phyloP scores from a whole-genome alignment of 345 rosid species.

The Eucalyptus curtisii region DNA sequence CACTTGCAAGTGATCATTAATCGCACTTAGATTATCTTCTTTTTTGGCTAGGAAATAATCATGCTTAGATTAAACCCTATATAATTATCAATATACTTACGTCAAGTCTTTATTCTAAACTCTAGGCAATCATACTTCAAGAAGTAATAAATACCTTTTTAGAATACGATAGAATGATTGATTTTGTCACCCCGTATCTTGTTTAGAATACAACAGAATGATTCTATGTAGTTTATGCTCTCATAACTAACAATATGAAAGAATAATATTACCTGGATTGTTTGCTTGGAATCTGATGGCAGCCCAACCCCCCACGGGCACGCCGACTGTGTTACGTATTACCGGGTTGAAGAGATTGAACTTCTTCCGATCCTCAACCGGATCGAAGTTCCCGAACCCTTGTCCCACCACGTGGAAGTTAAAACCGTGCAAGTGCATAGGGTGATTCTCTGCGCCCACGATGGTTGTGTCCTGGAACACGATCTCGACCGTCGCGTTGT shows the following conservation, averaged over 20 bases:
- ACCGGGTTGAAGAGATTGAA: constrained; percentile 56
- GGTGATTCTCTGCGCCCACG: constrained; percentile 53
- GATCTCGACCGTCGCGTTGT: constrained; percentile 60
- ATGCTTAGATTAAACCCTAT: background rate
- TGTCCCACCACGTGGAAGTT: constrained; percentile 80
- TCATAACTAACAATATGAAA: background rate
- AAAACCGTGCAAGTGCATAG: constrained; percentile 77
- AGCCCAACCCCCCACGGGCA: constrained; percentile 86
- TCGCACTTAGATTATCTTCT: background rate
- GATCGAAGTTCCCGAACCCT: constrained; percentile 79
- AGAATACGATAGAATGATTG: background rate
- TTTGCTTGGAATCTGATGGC: constrained; percentile 64
- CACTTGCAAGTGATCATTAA: background rate
- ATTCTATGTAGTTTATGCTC: background rate
- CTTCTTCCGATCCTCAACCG: constrained; percentile 20
- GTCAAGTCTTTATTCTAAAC: background rate
- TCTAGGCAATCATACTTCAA: background rate
- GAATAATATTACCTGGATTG: constrained; percentile 51
- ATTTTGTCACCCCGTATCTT: background rate
- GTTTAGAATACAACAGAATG: background rate
- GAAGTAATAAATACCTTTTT: background rate
- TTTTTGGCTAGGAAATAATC: background rate
- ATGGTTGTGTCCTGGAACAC: constrained; percentile 70
- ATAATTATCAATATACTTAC: background rate
- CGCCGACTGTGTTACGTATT: constrained; percentile 59